Base-by-base conservation (phyloP, 208 protist species). In the Angomonas ambiguus region DNA sequence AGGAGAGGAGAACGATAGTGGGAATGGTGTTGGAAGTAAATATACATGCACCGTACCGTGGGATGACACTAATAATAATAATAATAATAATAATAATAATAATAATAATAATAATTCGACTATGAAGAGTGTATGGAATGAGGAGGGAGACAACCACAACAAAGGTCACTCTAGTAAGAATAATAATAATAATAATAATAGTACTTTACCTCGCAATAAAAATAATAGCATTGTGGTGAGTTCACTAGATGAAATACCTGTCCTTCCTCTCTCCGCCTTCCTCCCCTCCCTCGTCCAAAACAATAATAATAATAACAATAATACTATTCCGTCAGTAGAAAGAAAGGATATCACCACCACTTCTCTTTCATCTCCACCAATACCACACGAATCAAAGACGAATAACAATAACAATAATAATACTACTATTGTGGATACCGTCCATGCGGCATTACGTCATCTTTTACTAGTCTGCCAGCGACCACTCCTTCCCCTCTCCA, bases 201-300 rank as follows among this genome's bases (percentile, higher is more conserved):
- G 16, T 45, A n/a, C 8, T 45, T n/a, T 16, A n/a, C 16, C 8
- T 45, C 8, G 16, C 16, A 45, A 45, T 45, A 45, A 45, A n/a
- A 8, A 45, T 45, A 45, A 45, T 45, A 45, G 38, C 16, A 45
- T 45, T n/a, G n/a, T n/a, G n/a, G n/a, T n/a, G n/a, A n/a, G n/a
- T n/a, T n/a, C n/a, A n/a, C n/a, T n/a, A 16, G 49, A 56, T 5
- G 71, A 76, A 32, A 78, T 84, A 38, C 51, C 79, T 3, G 28
- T 59, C 18, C 53, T 75, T 20, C 51, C 73, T 2, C 45, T 63
- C 11, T 60, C 77, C 0, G 74, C 78, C 5, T 76, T 79, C 42
- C 51, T 83, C 22, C 77, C 77, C 35, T 72, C 72, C 33, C 55
- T 79, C 5, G 65, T 83, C 22, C 69, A 42, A 41, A 13, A 51